phyloP scores from a whole-genome alignment of 2,329 filamentous ascomycete species.

The Fusarium nisikadoi region DNA sequence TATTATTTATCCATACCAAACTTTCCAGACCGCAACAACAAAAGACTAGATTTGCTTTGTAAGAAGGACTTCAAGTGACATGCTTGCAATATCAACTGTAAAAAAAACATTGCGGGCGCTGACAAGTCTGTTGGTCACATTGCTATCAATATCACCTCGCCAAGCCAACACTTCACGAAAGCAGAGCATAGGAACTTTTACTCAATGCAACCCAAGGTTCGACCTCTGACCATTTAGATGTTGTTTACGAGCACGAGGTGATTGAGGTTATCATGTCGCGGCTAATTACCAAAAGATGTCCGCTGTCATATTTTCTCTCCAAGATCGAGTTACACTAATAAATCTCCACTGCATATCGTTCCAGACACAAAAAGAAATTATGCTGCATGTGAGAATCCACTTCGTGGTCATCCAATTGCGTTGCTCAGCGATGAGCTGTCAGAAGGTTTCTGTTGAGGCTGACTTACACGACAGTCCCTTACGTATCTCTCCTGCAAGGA shows the following conservation, averaged over 20 bases:
- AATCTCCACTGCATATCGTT: background rate
- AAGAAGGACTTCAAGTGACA: background rate
- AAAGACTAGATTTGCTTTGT: background rate
- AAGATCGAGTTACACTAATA: background rate
- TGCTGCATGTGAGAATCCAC: background rate
- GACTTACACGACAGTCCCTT: background rate
- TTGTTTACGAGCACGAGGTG: background rate
- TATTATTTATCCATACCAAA: background rate
- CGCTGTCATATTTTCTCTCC: background rate
- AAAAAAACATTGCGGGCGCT: background rate
- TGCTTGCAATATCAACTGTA: background rate
- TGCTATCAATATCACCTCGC: background rate
- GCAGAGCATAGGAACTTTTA: background rate
- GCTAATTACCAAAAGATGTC: background rate
- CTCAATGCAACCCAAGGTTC: background rate
- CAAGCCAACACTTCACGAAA: background rate
- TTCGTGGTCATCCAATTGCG: background rate
- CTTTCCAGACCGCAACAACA: background rate
- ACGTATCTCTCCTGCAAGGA: background rate
- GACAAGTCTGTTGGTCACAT: background rate
- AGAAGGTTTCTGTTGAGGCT: background rate
- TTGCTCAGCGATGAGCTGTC: background rate
- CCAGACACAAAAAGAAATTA: background rate
- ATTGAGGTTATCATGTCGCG: background rate
- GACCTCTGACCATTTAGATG: background rate